Conservation (phyloP, 2,329 filamentous ascomycete species). For the Fusarium goolgardi region DNA sequence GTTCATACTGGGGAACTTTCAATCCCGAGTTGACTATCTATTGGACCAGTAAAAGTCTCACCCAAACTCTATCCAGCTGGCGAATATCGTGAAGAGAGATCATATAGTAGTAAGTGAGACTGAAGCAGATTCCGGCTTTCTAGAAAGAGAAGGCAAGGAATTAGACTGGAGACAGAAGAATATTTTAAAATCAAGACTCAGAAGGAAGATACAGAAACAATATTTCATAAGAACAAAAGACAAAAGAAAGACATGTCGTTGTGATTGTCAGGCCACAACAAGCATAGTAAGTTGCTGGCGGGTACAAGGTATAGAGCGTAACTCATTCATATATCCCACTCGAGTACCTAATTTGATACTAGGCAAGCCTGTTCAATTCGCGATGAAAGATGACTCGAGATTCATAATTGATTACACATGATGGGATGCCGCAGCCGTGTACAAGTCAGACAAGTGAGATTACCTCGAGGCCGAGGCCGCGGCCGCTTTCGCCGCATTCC, state of each 20-base stretch:
- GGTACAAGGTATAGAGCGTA: background rate
- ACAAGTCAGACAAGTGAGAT: background rate
- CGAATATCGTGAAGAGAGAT: background rate
- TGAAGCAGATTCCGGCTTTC: background rate
- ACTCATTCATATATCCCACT: background rate
- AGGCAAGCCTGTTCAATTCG: no score
- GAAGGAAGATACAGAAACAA: background rate
- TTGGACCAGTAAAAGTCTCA: background rate
- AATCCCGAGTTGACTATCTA: background rate
- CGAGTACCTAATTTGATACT: no score
- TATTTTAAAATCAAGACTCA: background rate
- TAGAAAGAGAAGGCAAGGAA: no score
- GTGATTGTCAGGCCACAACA: background rate
- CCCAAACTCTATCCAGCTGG: background rate
- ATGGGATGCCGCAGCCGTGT: background rate
- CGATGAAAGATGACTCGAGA: no score
- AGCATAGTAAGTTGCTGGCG: background rate
- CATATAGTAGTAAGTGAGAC: background rate
- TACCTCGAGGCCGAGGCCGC: background rate
- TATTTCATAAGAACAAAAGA: background rate
- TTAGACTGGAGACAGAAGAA: no score
- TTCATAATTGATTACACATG: background rate
- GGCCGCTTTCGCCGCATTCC: slow-evolving; percentile 5
- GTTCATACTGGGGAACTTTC: background rate
- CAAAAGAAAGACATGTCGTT: background rate